Conservation (phyloP, 2,329 filamentous ascomycete species). For the Amphichorda felina region DNA sequence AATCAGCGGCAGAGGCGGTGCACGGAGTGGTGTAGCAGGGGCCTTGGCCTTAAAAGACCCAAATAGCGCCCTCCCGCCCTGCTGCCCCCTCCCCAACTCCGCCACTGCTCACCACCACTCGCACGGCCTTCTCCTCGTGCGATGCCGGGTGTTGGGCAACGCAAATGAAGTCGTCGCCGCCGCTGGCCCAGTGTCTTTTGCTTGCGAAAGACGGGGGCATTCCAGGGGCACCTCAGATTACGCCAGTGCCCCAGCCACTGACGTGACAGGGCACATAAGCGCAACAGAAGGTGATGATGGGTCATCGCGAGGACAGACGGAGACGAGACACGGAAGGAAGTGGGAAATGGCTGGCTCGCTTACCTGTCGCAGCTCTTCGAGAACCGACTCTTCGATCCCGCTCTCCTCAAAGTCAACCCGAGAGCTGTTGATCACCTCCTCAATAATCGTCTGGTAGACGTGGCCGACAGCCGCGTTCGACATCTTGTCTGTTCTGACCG, state of each 20-base stretch:
- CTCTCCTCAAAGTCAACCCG: slow-evolving; percentile 94
- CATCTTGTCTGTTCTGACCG: slow-evolving; percentile 23
- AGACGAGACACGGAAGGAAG: neutral
- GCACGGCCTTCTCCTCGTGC: slow-evolving; percentile 22
- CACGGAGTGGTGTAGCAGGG: neutral
- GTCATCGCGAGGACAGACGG: neutral
- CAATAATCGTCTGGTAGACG: slow-evolving; percentile 69
- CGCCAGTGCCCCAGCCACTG: too few relatives aligned
- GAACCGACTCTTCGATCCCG: slow-evolving; percentile 75
- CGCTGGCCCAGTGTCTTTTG: too few relatives aligned
- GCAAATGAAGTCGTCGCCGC: neutral
- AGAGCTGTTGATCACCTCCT: slow-evolving; percentile 84
- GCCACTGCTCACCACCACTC: slow-evolving; percentile 12
- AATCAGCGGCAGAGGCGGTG: slow-evolving; percentile 1
- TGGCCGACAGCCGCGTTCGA: slow-evolving; percentile 53
- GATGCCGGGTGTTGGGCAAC: neutral
- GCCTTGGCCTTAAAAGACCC: slow-evolving; percentile 34
- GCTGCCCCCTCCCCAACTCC: slow-evolving; percentile 23
- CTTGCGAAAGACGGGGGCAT: too few relatives aligned
- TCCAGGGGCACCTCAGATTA: too few relatives aligned
- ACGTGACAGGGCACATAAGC: too few relatives aligned
- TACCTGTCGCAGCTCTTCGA: slow-evolving; percentile 83
- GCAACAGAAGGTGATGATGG: too few relatives aligned
- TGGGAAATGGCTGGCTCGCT: slow-evolving; percentile 19
- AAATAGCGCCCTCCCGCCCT: slow-evolving; percentile 39